Evolutionary conservation across 129 eudicot species (phyloP).

Genomic region (Arctium minus): DNA sequence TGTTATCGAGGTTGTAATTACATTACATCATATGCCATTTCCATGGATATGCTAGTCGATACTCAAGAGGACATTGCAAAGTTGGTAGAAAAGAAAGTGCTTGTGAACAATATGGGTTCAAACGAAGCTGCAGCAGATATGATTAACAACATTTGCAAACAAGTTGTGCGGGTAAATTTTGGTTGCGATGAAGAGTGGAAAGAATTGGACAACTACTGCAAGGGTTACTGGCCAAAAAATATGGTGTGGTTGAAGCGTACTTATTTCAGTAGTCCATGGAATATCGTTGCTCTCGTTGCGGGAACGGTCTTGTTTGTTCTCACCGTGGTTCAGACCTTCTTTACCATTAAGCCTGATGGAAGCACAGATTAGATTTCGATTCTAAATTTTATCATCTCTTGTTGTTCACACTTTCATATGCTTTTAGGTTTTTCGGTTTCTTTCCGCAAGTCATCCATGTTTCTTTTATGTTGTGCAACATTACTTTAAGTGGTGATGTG

Average conservation of each 20-base stretch:
- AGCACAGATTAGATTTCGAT: background rate
- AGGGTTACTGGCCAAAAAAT: background rate
- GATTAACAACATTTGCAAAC: constrained; percentile 5
- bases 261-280: constrained; percentile 16
- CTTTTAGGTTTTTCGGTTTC: too few species aligned
- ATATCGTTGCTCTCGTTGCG: background rate
- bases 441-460: too few species aligned
- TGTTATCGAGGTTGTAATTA: background rate
- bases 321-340: constrained; percentile 11
- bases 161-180: background rate
- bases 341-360: background rate
- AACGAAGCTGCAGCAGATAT: background rate
- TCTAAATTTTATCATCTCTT: background rate
- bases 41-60: constrained; percentile 14
- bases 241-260: background rate
- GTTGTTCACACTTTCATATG: background rate
- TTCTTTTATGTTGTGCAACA: background rate
- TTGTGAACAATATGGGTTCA: background rate
- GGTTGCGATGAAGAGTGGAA: background rate
- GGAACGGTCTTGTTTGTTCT: constrained; percentile 3
- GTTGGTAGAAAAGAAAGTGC: constrained; percentile 5
- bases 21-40: constrained; percentile 6
- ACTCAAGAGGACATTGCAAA: constrained; percentile 3
- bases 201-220: background rate
- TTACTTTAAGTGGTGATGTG: background rate